A percentile compares a stretch with the other conserved stretches of the same genome.
These are phyloP conservation scores for Lactarius hatsudake DNA, from an alignment of 768 basidiomycete genomes.

Conservation along the genomic window DNA sequence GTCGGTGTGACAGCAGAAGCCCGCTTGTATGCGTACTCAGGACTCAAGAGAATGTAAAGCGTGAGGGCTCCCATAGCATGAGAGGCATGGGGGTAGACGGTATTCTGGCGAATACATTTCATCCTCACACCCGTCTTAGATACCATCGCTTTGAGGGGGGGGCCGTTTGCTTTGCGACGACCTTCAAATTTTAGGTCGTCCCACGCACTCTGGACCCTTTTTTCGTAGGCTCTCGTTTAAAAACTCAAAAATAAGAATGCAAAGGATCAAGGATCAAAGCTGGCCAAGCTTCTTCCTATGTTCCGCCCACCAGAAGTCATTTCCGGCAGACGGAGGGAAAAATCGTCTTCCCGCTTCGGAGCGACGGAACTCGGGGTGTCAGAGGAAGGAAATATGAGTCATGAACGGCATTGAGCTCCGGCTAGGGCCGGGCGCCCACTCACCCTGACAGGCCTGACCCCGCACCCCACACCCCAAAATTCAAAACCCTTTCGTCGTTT, in stretches of 20 bases:
- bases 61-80: not conserved
- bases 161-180: not conserved
- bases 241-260: constrained; percentile 1
- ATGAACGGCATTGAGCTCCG: not conserved
- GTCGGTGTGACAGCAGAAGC: not conserved
- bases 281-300: not conserved
- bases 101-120: not conserved
- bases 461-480: not conserved
- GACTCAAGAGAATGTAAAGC: not conserved
- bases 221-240: not conserved
- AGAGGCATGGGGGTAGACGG: not conserved
- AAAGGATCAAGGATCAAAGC: not conserved
- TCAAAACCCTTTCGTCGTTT: not conserved
- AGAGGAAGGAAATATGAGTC: not conserved
- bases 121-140: not conserved
- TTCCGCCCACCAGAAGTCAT: not conserved
- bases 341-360: not conserved
- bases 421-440: not conserved
- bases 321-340: not conserved
- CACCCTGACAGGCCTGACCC: not conserved
- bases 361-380: not conserved
- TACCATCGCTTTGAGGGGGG: not conserved
- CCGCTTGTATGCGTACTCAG: not conserved
- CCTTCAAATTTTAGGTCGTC: not conserved
- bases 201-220: not conserved